Conservation (phyloP, 495 filamentous ascomycete species). For the Chaetomium tenue region DNA sequence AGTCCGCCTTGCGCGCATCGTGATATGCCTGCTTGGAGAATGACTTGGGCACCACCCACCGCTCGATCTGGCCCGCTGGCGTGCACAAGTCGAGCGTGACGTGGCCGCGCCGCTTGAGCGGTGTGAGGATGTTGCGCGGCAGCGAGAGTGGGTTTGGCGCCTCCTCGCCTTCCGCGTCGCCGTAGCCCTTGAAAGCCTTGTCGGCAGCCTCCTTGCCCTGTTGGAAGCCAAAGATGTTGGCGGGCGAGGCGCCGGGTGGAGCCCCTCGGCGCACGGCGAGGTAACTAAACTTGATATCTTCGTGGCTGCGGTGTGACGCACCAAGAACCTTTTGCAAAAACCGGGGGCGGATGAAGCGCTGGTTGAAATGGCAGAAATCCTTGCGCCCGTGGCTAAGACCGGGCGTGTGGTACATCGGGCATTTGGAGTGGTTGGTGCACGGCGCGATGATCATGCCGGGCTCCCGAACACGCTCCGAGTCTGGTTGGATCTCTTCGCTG, state of each 20-base stretch:
- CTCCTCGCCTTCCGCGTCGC: conserved; percentile 24
- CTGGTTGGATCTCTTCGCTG: conserved; percentile 30
- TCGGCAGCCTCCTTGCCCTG: conserved; percentile 34
- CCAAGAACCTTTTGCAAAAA: conserved; percentile 80
- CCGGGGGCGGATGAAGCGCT: conserved; percentile 78
- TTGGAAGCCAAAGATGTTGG: conserved; percentile 1
- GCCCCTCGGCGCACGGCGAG: conserved; percentile 77
- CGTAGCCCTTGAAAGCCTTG: conserved; percentile 45
- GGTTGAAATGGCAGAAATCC: conserved; percentile 88
- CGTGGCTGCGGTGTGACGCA: conserved; percentile 70
- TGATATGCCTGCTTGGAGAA: conserved; percentile 78
- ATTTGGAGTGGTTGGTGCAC: conserved; percentile 85
- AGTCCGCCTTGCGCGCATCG: conserved; percentile 83
- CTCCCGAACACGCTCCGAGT: conserved; percentile 48
- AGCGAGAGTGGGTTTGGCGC: conserved; percentile 62
- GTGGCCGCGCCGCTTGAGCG: conserved; percentile 83
- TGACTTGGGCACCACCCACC: conserved; percentile 85
- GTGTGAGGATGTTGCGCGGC: conserved; percentile 72
- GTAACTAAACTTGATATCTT: conserved; percentile 87
- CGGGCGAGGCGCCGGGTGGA: conserved; percentile 5
- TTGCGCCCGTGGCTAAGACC: conserved; percentile 69
- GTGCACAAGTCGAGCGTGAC: conserved; percentile 91
- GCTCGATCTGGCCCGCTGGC: conserved; percentile 78
- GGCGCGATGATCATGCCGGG: conserved; percentile 91
- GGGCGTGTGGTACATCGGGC: conserved; percentile 78